Base-by-base conservation (phyloP, 2,329 filamentous ascomycete genomes). In the Neopestalotiopsis rosae region DNA sequence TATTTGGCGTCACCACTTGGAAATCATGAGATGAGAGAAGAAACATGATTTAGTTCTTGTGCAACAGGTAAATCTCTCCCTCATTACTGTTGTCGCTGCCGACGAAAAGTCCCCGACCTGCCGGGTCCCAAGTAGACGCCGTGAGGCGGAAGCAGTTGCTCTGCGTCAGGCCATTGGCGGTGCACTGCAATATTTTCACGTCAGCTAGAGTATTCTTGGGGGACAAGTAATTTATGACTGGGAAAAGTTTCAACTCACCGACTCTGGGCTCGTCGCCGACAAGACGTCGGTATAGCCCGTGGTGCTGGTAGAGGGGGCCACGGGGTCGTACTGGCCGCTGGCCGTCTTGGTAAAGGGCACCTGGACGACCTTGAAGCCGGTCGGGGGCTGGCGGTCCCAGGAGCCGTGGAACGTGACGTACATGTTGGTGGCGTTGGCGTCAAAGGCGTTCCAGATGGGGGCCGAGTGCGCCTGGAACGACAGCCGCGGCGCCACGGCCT, bases 371-470 rank as follows among this genome's bases (percentile, higher is more conserved):
- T 79, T 79, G 71, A 81, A 83, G 30, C 81, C 81, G 3, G 76
- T 74, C 1, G 76, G 38, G 4, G 76, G 73, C 7, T 75, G 70
- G n/a, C 76, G 76, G 67, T 80, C 68, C 79, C 89, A 91, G 74
- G 85, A 88, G 6, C 89, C 89, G 74, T 90, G 89, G 77, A 91
- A 88, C 0, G 87, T 82, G 52, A 92, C 83, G 81, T 87, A 92
- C 12, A 87, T 85, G 12, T 82, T 84, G 70, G 87, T 85, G 32
- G 84, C 87, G 42, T 81, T 81, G 10, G 85, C 85, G 28, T 85
- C 88, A 79, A 92, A 92, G 72, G 88, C 87, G 74, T 90, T 85
- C 72, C 91, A 89, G 2, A 92, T 80, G 0, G 90, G 90, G 0
- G 90, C 89, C 78, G 85, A 88, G 73, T 92, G 90, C 1, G 89